A percentile compares a stretch with the other conserved stretches of the same genome.
Conservation (phyloP, 441 rosid species). For the Jatropha podagrica region DNA sequence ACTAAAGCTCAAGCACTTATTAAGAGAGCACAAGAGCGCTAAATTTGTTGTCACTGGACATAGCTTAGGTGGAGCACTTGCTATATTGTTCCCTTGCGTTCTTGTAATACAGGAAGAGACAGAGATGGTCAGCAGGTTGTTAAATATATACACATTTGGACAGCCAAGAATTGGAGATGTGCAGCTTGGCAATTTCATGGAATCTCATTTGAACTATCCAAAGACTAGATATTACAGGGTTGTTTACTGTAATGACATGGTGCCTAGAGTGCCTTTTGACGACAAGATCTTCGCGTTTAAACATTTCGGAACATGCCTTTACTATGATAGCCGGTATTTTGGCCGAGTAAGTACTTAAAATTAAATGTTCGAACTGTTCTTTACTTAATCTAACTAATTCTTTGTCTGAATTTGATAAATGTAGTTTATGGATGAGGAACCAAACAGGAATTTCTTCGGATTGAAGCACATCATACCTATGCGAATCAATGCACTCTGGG, state of each 20-base stretch:
- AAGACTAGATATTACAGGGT: slow-evolving; percentile 56
- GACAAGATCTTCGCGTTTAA: slow-evolving; percentile 58
- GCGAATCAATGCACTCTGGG: neutral
- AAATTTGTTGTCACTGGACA: slow-evolving; percentile 26
- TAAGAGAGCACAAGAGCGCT: slow-evolving; percentile 55
- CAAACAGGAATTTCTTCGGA: neutral
- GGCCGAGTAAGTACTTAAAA: neutral
- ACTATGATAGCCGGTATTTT: slow-evolving; percentile 42
- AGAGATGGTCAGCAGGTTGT: slow-evolving; percentile 46
- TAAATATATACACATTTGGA: slow-evolving; percentile 58
- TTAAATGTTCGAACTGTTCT: no score
- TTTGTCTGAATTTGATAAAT: neutral
- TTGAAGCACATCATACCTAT: neutral
- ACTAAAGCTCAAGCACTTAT: slow-evolving; percentile 48
- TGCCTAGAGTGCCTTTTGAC: slow-evolving; percentile 74
- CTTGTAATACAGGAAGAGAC: slow-evolving; percentile 53
- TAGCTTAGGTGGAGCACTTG: slow-evolving; percentile 33
- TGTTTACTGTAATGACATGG: slow-evolving; percentile 69
- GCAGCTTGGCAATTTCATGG: slow-evolving; percentile 52
- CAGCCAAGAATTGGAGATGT: slow-evolving; percentile 29
- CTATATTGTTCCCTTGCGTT: slow-evolving; percentile 56
- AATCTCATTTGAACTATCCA: slow-evolving; percentile 47
- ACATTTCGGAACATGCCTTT: slow-evolving; percentile 73
- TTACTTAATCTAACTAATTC: neutral
- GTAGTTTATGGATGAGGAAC: neutral